phyloP scores from a whole-genome alignment of 2,329 filamentous ascomycete genomes.

The Verticillium zaregamsianum region DNA sequence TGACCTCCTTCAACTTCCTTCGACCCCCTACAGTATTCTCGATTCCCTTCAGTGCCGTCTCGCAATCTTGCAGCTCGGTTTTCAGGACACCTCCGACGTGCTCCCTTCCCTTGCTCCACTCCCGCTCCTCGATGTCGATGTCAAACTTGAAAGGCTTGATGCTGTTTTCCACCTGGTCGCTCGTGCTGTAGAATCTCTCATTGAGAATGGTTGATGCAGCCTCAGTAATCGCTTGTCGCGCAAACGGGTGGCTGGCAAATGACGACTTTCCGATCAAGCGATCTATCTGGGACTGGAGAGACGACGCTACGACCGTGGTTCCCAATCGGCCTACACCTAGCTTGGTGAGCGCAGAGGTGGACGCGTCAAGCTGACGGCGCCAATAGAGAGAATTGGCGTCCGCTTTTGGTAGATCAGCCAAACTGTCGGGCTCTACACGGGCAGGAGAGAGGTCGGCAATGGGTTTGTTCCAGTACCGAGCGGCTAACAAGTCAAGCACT shows the following conservation, averaged over 20 bases:
- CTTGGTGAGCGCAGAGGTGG: constrained; percentile 85
- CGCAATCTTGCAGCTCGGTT: constrained; percentile 79
- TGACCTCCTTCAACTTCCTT: constrained; percentile 83
- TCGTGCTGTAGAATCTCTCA: constrained; percentile 93
- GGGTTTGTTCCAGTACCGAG: constrained; percentile 96
- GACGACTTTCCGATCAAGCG: constrained; percentile 73
- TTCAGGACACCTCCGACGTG: constrained; percentile 80
- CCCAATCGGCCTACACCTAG: constrained; percentile 89
- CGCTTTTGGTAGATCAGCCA: constrained; percentile 77
- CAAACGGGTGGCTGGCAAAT: constrained; percentile 87
- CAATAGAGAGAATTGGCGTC: constrained; percentile 84
- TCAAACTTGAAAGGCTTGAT: constrained; percentile 99
- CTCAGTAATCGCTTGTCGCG: constrained; percentile 86
- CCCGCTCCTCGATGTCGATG: constrained; percentile 86
- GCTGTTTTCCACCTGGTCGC: constrained; percentile 96
- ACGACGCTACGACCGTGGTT: constrained; percentile 82
- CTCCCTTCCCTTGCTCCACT: constrained; percentile 83
- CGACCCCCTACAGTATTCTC: constrained; percentile 76
- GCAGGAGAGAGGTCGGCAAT: constrained; percentile 73
- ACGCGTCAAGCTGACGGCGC: constrained; percentile 91
- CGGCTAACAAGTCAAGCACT: constrained; percentile 86
- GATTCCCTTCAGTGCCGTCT: constrained; percentile 69
- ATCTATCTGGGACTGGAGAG: constrained; percentile 83
- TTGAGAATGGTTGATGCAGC: constrained; percentile 87
- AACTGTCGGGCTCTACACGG: constrained; percentile 63